Conservation (phyloP, 805 yeast species). For the Wickerhamomyces tratensis region DNA sequence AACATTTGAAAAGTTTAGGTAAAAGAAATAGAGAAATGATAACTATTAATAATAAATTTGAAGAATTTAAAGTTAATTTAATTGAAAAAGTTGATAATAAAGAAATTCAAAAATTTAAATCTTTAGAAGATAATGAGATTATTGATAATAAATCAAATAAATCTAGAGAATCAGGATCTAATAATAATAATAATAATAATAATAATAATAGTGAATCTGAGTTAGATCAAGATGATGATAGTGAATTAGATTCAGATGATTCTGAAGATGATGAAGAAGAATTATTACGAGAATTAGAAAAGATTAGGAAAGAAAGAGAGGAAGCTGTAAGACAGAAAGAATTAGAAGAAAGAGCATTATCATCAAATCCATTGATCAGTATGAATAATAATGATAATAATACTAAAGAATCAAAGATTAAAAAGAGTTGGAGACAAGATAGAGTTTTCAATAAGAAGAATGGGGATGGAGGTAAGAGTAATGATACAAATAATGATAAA, state of each 20-base stretch:
- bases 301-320: slow-evolving; percentile 26
- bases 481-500: slow-evolving; percentile 17
- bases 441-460: slow-evolving; percentile 18
- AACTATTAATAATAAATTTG: too few species aligned
- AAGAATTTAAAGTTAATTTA: too few species aligned
- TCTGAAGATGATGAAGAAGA: slow-evolving; percentile 37
- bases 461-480: slow-evolving; percentile 17
- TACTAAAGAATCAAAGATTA: not conserved
- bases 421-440: slow-evolving; percentile 26
- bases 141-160: slow-evolving; percentile 10
- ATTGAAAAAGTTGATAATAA: too few species aligned
- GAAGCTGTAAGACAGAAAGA: slow-evolving; percentile 17
- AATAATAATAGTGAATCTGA: slow-evolving; percentile 29
- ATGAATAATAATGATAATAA: slow-evolving; percentile 1
- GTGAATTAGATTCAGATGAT: slow-evolving; percentile 20
- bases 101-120: too few species aligned
- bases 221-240: slow-evolving; percentile 22
- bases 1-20: slow-evolving; percentile 6
- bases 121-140: not conserved
- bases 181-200: slow-evolving; percentile 17
- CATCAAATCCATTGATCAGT: slow-evolving; percentile 18
- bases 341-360: slow-evolving; percentile 17
- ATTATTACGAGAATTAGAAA: slow-evolving; percentile 29
- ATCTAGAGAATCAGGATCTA: slow-evolving; percentile 7
- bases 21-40: not conserved